Conservation (phyloP, 768 basidiomycete genomes). For the Chalciporus chontae region DNA sequence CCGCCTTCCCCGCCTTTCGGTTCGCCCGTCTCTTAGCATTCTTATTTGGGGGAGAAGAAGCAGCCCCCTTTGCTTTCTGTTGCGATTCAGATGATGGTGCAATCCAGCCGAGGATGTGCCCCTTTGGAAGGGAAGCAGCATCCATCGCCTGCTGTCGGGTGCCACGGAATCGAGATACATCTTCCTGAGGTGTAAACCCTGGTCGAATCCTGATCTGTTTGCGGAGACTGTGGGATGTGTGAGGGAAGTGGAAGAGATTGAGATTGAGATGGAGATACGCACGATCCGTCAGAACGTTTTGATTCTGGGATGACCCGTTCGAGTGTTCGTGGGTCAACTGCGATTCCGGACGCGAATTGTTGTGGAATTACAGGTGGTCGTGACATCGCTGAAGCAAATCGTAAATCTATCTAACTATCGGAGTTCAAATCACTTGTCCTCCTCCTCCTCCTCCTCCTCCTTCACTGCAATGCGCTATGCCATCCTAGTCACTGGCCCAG, state of each 20-base stretch:
- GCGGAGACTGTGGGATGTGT: conserved; percentile 52
- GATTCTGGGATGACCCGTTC: conserved; percentile 89
- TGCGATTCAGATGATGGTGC: conserved; percentile 50
- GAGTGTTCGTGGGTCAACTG: conserved; percentile 80
- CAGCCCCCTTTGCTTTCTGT: conserved; percentile 27
- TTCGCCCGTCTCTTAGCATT: conserved; percentile 82
- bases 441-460: conserved; percentile 12
- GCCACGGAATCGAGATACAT: conserved; percentile 82
- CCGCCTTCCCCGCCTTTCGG: conserved; percentile 62
- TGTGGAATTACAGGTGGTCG: conserved; percentile 73
- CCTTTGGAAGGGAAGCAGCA: conserved; percentile 58
- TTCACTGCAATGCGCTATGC: conserved; percentile 71
- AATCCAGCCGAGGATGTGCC: conserved; percentile 81
- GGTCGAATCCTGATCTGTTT: conserved; percentile 89
- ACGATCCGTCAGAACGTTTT: conserved; percentile 81
- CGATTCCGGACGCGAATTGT: conserved; percentile 72
- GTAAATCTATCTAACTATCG: conserved; percentile 10
- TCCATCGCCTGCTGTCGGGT: conserved; percentile 75
- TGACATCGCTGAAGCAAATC: too few relatives aligned
- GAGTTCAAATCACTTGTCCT: conserved; percentile 28
- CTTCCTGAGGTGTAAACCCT: conserved; percentile 93
- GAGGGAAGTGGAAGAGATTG: conserved; percentile 2
- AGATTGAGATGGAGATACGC: conserved; percentile 17
- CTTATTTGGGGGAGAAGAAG: conserved; percentile 54
- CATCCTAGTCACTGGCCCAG: conserved; percentile 89